Evolutionary conservation across 192 early-diverging fungal species (phyloP).

Genomic region (Entophlyctis luteolus): DNA sequence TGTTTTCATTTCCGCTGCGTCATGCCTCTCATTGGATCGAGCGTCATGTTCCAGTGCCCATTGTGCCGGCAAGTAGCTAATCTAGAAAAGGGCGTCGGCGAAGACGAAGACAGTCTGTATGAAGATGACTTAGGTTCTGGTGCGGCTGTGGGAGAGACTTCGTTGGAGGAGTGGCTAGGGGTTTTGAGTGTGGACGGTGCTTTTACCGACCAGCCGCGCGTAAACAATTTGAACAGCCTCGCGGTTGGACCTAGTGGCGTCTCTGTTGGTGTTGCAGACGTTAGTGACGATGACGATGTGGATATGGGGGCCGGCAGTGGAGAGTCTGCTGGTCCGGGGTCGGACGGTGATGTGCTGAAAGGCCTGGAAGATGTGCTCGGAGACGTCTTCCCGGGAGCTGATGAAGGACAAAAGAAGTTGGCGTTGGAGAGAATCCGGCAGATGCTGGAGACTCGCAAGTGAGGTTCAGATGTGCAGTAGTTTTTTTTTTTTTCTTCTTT

Average conservation of each 20-base stretch:
- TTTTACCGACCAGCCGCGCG: not conserved
- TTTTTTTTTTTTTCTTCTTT: not conserved
- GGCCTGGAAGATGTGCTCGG: slow-evolving; percentile 1
- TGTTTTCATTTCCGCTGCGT: slow-evolving; percentile 93
- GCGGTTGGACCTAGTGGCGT: too few relatives aligned
- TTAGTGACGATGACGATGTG: not conserved
- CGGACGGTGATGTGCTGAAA: not conserved
- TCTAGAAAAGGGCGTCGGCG: slow-evolving; percentile 52
- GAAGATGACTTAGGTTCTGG: not conserved
- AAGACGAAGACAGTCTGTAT: slow-evolving; percentile 21
- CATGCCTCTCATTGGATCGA: slow-evolving; percentile 73
- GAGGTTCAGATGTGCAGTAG: not conserved
- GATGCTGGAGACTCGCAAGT: not conserved
- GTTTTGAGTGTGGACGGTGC: slow-evolving; percentile 1
- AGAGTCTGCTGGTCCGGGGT: not conserved
- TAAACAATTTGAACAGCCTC: too few relatives aligned
- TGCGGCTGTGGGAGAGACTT: not conserved
- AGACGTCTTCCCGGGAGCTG: not conserved
- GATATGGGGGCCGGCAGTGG: not conserved
- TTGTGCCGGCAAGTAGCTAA: slow-evolving; percentile 90
- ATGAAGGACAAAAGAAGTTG: not conserved
- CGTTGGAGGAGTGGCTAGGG: slow-evolving; percentile 19
- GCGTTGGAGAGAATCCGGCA: slow-evolving; percentile 18
- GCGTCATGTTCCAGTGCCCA: slow-evolving; percentile 76
- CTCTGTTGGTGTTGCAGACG: not conserved